A percentile compares a stretch with the other conserved stretches of the same genome.
Conservation (phyloP, 2,329 filamentous ascomycete genomes). For the Aspergillus pseudoglaucus region DNA sequence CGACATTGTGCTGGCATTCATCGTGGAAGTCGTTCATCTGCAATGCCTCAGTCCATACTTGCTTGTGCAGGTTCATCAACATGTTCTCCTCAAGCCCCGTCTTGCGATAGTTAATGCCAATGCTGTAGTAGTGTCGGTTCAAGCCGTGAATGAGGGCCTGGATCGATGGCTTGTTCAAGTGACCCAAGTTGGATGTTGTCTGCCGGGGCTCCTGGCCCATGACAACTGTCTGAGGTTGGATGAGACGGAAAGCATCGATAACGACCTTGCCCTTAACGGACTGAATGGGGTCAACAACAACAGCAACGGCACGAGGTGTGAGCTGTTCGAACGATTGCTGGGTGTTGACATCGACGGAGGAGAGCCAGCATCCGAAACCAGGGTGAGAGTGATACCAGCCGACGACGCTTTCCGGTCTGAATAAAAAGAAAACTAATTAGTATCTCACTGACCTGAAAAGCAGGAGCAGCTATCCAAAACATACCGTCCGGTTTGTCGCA, state of each 20-base stretch:
- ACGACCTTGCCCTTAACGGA: conserved; percentile 99
- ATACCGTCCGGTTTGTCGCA: conserved; percentile 91
- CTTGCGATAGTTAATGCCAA: conserved; percentile 97
- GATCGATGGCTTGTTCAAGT: conserved; percentile 99
- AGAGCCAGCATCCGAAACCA: conserved; percentile 98
- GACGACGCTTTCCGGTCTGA: conserved; percentile 88
- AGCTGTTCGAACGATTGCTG: conserved; percentile 99
- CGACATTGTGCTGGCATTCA: conserved; percentile 79
- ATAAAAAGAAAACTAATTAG: conserved; percentile 9
- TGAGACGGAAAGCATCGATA: conserved; percentile 96
- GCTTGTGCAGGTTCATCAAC: conserved; percentile 99
- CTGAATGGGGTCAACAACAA: conserved; percentile 97
- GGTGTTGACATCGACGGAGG: conserved; percentile 98
- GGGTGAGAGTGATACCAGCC: conserved; percentile 99
- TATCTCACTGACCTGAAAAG: not conserved
- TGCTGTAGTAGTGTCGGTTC: conserved; percentile 98
- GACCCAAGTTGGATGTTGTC: conserved; percentile 94
- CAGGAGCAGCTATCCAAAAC: conserved; percentile 16
- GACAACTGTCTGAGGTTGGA: conserved; percentile 96
- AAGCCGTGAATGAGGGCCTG: conserved; percentile 97
- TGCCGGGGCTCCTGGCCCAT: conserved; percentile 96
- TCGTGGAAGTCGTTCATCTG: conserved; percentile 93
- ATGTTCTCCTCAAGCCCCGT: conserved; percentile 98
- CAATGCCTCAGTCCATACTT: conserved; percentile 96
- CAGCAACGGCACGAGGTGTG: conserved; percentile 90